A percentile compares a stretch with the other conserved stretches of the same genome.
These are phyloP conservation scores for Camillea tinctor DNA, from an alignment of 2,329 filamentous ascomycete species.

Conservation along the genomic window DNA sequence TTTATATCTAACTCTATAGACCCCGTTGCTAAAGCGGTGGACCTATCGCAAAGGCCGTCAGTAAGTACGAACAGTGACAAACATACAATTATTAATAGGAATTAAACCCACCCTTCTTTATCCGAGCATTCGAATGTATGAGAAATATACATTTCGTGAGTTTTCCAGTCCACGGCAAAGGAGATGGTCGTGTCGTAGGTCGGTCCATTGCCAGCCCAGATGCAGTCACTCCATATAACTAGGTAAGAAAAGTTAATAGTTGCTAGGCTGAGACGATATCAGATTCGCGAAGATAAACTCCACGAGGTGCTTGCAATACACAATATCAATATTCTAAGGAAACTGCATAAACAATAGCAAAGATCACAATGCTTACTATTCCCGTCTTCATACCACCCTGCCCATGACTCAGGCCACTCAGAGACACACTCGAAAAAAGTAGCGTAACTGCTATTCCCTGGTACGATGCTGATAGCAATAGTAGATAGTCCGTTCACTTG, in stretches of 20 bases:
- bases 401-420: slow-evolving; percentile 36
- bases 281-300: no score
- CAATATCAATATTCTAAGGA: no score
- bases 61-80: no score
- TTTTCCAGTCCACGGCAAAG: slow-evolving; percentile 36
- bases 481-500: slow-evolving; percentile 23
- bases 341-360: no score
- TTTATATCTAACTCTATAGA: slow-evolving; percentile 29
- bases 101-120: slow-evolving; percentile 21
- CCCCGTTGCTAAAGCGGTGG: slow-evolving; percentile 31
- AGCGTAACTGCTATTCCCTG: slow-evolving; percentile 11
- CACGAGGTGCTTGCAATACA: no score
- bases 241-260: no score
- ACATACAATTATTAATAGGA: no score
- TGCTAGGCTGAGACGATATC: no score
- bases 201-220: slow-evolving; percentile 34
- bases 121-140: slow-evolving; percentile 37
- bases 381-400: slow-evolving; percentile 30
- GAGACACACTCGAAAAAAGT: slow-evolving; percentile 37
- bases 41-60: slow-evolving; percentile 12
- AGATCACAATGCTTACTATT: slow-evolving; percentile 9
- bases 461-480: slow-evolving; percentile 29
- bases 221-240: slow-evolving; percentile 37
- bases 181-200: slow-evolving; percentile 33
- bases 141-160: slow-evolving; percentile 31